Evolutionary conservation across 208 protist genomes (phyloP).

Genomic region (Herpetomonas tarakana): DNA sequence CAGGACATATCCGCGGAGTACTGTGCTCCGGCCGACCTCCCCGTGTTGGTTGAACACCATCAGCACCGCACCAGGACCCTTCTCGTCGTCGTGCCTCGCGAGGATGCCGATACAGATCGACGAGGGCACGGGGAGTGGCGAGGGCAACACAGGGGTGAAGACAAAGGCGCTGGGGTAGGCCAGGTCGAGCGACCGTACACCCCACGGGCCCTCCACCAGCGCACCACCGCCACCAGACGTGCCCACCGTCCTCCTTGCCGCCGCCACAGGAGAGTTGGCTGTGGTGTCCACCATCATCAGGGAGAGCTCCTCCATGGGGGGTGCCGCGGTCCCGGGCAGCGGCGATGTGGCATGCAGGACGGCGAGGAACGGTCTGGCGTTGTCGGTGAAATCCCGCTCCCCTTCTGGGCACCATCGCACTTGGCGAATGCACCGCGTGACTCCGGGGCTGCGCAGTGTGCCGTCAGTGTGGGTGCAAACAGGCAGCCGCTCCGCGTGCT

Average conservation of each 20-base stretch:
- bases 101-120: background rate
- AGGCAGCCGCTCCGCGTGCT: background rate
- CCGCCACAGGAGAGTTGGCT: background rate
- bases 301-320: background rate
- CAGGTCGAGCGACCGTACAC: too few relatives aligned
- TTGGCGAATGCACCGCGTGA: background rate
- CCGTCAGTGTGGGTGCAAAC: background rate
- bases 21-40: background rate
- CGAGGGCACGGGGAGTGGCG: too few relatives aligned
- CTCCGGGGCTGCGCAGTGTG: background rate
- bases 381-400: background rate
- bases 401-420: background rate
- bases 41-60: background rate
- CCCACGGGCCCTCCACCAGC: background rate
- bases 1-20: background rate
- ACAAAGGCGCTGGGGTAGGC: too few relatives aligned
- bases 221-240: background rate
- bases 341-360: background rate
- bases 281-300: background rate
- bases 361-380: background rate
- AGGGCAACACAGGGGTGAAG: background rate
- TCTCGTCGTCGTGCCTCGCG: background rate
- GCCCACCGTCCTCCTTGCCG: background rate
- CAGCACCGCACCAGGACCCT: background rate
- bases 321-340: background rate